Base-by-base conservation (phyloP, 805 yeast genomes). In the Sugiyamaella chiloensis region DNA sequence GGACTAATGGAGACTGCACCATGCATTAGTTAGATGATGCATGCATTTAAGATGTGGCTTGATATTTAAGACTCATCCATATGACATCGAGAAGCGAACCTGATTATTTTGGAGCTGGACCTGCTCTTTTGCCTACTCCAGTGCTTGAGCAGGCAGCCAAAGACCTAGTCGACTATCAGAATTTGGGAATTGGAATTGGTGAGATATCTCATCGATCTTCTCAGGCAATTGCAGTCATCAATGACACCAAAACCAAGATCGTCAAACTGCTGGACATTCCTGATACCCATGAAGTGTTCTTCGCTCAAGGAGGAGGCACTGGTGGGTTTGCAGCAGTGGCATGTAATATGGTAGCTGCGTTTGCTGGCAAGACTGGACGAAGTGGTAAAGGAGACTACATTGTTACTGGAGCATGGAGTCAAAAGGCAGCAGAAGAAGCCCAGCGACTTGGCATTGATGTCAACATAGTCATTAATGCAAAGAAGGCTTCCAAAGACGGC, bases 231-330 rank as follows among this genome's bases (percentile, higher is more conserved):
- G 72, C 75, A 48, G 83, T 93, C 48, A 83, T 93, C 53, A 83
- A 88, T 53, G 78, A 78, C 54, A 81, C 98, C 36, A 88, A 87
- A 68, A 70, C 67, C 35, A 78, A 83, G 60, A 70, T 93, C 60
- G 71, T 60, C 32, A 69, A 85, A 60, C 70, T 93, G 47, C 68
- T 89, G 63, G 62, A 73, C 50, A 80, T 93, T 43, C 98, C 98
- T 26, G 95, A 87, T 51, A 84, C 95, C 26, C 95, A 93, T 65
- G 97, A 89, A 66, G 91, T 91, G 1, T 83, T 93, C 64, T 93
- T 91, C 70, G 68, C 91, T 69, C 99, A 93, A 72, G 98, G 99
- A 55, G 99, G 99, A 53, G 99, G 98, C 51, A 91, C 98, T 44
- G 85, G 89, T 24, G 98, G 96, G 4, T 93, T 93, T 58, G 86